Base-by-base conservation (phyloP, 768 basidiomycete species). In the Lentinula aciculospora region DNA sequence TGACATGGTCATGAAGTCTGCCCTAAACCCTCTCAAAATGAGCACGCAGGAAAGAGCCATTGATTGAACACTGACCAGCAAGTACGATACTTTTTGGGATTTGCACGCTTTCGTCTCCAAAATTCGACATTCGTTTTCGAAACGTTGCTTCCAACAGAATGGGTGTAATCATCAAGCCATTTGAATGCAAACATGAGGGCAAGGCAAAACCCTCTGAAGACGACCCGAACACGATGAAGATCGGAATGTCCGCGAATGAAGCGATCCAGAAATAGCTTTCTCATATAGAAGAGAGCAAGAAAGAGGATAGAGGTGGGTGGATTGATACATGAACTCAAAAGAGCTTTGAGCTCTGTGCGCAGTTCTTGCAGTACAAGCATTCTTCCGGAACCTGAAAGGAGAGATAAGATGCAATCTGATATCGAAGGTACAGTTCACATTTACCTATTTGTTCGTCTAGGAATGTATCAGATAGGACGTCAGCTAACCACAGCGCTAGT, bases 111-210 rank as follows among this genome's bases (percentile, higher is more conserved):
- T 28, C 13, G 2, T 46, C 21, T 55, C 37, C 53, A 55, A 42
- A 39, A 28, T 9, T 40, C 39, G 12, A 21, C 19, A 9, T 47
- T 25, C 23, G 40, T 17, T 13, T 23, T 12, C 8, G 45, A 27
- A 5, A 29, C n/a, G n/a, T 19, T 32, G 45, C 23, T 40, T 32
- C 34, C 29, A 44, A 45, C 23, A 17, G 12, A 25, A 27, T 28
- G 54, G 2, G 19, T 23, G 17, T 36, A 58, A 19, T 58, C 58
- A 37, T 39, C 48, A 10, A 44, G 36, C 40, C 51, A 58, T 47
- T 58, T 58, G 29, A 53, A 42, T 29, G 49, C 58, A 21, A 58
- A 50, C 21, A 49, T 25, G 0, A 58, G 37, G 2, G 49, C 50
- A 19, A 58, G 17, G 23, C 49, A 42, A 23, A 58, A 58, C 6